Evolutionary conservation across 352 stramenopile species (phyloP).

Genomic region (Peronospora farinosa): DNA sequence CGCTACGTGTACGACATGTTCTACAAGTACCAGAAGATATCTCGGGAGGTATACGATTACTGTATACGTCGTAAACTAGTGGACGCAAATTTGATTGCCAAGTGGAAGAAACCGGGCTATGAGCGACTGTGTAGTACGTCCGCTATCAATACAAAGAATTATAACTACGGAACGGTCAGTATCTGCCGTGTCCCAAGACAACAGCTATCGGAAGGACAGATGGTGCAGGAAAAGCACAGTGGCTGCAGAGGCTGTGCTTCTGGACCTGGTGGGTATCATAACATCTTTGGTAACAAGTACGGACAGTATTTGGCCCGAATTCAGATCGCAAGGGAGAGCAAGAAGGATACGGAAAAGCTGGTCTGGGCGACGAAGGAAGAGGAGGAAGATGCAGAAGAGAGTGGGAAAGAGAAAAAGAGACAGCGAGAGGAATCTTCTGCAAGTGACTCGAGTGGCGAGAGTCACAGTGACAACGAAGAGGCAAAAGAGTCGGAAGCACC

Average conservation of each 20-base stretch:
- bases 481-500: slow-evolving; percentile 23
- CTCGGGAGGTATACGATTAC: slow-evolving; percentile 96
- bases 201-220: slow-evolving; percentile 86
- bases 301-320: slow-evolving; percentile 96
- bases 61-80: slow-evolving; percentile 92
- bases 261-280: slow-evolving; percentile 87
- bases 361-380: slow-evolving; percentile 65
- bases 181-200: slow-evolving; percentile 96
- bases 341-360: slow-evolving; percentile 11
- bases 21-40: slow-evolving; percentile 95
- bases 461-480: slow-evolving; percentile 34
- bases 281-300: slow-evolving; percentile 99
- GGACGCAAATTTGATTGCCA: slow-evolving; percentile 96
- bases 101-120: slow-evolving; percentile 99
- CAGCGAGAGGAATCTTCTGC: slow-evolving; percentile 16
- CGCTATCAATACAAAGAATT: slow-evolving; percentile 98
- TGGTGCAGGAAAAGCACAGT: slow-evolving; percentile 90
- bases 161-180: slow-evolving; percentile 97
- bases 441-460: slow-evolving; percentile 25
- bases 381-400: slow-evolving; percentile 52
- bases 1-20: slow-evolving; percentile 99
- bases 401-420: slow-evolving; percentile 31
- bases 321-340: slow-evolving; percentile 89
- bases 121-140: slow-evolving; percentile 97
- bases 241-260: slow-evolving; percentile 96